Percentiles rank a stretch among this genome's conserved stretches.
phyloP scores from a whole-genome alignment of 83 land plant species.

The Picea mariana region DNA sequence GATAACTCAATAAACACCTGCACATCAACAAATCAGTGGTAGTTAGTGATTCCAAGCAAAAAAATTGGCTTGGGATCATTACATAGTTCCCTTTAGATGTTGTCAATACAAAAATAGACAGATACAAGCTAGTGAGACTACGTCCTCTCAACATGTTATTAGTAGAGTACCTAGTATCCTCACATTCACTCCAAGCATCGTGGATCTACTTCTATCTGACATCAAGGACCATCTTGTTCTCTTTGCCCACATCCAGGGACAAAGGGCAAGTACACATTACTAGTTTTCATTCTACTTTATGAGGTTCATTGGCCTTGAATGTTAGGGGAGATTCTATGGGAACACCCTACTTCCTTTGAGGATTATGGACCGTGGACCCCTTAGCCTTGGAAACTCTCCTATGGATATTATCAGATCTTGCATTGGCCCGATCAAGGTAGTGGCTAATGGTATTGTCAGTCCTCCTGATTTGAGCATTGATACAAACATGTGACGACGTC shows the following conservation, averaged over 20 bases:
- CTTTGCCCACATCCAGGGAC: not conserved
- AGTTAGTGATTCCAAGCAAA: too few relatives aligned
- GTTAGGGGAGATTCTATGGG: not conserved
- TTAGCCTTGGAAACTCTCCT: not conserved
- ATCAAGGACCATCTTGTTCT: not conserved
- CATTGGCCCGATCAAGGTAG: not conserved
- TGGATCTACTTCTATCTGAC: not conserved
- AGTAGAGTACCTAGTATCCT: not conserved
- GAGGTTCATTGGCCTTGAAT: not conserved
- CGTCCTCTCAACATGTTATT: not conserved
- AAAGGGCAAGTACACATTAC: not conserved
- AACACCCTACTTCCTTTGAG: not conserved
- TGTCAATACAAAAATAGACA: not conserved
- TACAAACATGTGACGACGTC: not conserved
- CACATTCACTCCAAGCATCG: not conserved
- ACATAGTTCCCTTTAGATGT: not conserved
- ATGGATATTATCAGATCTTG: not conserved
- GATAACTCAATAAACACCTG: too few relatives aligned
- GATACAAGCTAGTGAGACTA: not conserved
- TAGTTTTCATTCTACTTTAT: not conserved
- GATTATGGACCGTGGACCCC: not conserved
- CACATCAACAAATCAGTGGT: too few relatives aligned
- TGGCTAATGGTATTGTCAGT: not conserved
- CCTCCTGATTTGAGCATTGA: not conserved
- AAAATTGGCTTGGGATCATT: too few relatives aligned